Evolutionary conservation across 139 green algal genomes (phyloP).

Genomic region (Ettlia oleoabundans): DNA sequence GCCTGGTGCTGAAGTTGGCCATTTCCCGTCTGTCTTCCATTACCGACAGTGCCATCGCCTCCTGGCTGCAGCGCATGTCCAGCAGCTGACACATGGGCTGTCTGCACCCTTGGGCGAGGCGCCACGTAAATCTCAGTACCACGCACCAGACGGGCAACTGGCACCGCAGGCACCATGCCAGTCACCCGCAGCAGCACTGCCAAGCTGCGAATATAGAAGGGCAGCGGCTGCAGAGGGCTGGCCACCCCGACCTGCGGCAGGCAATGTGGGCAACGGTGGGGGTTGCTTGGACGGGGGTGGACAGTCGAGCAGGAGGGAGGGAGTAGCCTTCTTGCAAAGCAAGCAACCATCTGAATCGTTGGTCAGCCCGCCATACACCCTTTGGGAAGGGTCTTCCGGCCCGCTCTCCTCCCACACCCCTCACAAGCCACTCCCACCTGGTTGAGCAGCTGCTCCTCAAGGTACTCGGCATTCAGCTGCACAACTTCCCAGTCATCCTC

Average conservation of each 20-base stretch:
- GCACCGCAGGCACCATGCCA: conserved; percentile 20
- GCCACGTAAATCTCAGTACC: conserved; percentile 80
- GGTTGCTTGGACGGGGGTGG: too few species aligned
- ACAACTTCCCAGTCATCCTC: conserved; percentile 89
- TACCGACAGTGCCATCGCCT: neutral
- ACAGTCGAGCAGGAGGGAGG: neutral
- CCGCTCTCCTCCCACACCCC: too few species aligned
- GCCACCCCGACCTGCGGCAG: conserved; percentile 74
- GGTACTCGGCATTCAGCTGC: conserved; percentile 75
- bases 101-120: conserved; percentile 59
- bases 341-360: too few species aligned
- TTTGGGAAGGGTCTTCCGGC: too few species aligned
- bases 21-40: neutral
- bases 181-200: conserved; percentile 50
- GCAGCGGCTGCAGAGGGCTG: conserved; percentile 63
- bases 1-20: neutral
- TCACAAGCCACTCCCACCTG: too few species aligned
- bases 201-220: conserved; percentile 65
- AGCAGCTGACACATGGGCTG: neutral
- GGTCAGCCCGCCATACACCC: too few species aligned
- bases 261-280: neutral
- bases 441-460: conserved; percentile 80
- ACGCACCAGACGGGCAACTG: conserved; percentile 60
- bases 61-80: conserved; percentile 4
- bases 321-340: neutral